Percentiles rank a stretch among this genome's conserved stretches.
phyloP scores from a whole-genome alignment of 805 yeast species.

The Yamadazyma scolyti region DNA sequence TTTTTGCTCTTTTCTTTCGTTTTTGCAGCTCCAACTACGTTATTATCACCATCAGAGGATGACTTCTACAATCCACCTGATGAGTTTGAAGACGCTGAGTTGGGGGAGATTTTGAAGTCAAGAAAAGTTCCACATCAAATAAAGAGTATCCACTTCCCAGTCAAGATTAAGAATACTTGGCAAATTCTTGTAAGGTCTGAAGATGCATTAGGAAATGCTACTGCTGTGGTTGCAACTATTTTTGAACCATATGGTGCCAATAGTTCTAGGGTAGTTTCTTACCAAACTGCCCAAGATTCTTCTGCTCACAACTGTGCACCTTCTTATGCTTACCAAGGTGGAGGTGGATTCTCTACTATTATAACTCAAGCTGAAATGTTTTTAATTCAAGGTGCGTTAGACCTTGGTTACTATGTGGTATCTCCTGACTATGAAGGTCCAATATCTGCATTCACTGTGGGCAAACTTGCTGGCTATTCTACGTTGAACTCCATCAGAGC shows the following conservation, averaged over 20 bases:
- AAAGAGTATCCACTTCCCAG: conserved; percentile 14
- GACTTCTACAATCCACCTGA: conserved; percentile 20
- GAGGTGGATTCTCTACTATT: conserved; percentile 14
- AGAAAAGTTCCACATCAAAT: conserved; percentile 17
- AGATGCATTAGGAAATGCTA: conserved; percentile 22
- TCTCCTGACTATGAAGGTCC: conserved; percentile 35
- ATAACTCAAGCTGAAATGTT: conserved; percentile 15
- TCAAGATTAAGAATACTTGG: conserved; percentile 20
- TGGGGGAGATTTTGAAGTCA: conserved; percentile 20
- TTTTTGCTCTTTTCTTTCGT: conserved; percentile 6
- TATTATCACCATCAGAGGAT: conserved; percentile 19
- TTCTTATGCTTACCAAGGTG: conserved; percentile 18
- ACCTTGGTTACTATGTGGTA: conserved; percentile 30
- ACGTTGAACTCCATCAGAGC: conserved; percentile 29
- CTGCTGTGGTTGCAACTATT: conserved; percentile 21
- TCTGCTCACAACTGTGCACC: conserved; percentile 21
- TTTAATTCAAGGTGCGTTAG: conserved; percentile 15
- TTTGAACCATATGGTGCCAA: conserved; percentile 26
- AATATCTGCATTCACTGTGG: conserved; percentile 26
- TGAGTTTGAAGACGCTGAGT: conserved; percentile 15
- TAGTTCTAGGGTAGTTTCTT: conserved; percentile 20
- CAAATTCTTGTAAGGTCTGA: conserved; percentile 18
- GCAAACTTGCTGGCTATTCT: conserved; percentile 24
- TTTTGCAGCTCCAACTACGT: conserved; percentile 7
- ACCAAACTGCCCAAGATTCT: conserved; percentile 28